Evolutionary conservation across 164 flowering plant species (phyloP), one percentile per base, ranked within the genome.

Genomic region (Umbellularia californica): DNA sequence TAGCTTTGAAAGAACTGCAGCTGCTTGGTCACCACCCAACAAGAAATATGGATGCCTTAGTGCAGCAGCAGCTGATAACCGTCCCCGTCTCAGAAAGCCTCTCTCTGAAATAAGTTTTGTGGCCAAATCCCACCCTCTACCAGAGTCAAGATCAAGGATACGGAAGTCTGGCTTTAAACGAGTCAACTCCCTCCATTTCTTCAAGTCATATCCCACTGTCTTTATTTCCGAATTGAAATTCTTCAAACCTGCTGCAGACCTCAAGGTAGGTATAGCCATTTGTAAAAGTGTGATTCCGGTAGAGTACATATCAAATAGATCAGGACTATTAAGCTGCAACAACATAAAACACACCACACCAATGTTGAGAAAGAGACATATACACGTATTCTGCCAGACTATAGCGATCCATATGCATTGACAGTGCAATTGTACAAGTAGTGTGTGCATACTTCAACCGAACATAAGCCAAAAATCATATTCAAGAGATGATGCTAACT

Each of bases 271-370:
- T 76, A 90, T 72, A 25, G 98, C 95, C 97, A 95, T 93, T 87
- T 93, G 99, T 81, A 95, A 11, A 50, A 93, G 90, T n/a, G 88
- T 91, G 41, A 93, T 88, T 35, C 97, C 98, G 65, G 91, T 92
- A 75, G 99, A 95, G 77, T 95, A 95, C 97, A 87, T 92, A 71
- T 95, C 99, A 77, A 95, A 95, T 24, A 95, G 89, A 83, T 95
- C 99, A 52, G 99, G 99, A 81, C 95, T 87, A 80, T 95, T 95
- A 55, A 95, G 87, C 99, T 95, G 95, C 86, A 85, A 70, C 27
- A 71, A 77, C 69, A 76, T 52, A 24, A 75, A 23, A 74, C 41
- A 33, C 60, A 64, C 28, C 2, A 55, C 6, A 41, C 47, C 47
- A 41, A 41, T 41, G 47, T 41, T 41, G 47, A 41, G 47, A 41